Evolutionary conservation across 148 eudicot genomes (phyloP).

Genomic region (Tetragonia tetragonoides): DNA sequence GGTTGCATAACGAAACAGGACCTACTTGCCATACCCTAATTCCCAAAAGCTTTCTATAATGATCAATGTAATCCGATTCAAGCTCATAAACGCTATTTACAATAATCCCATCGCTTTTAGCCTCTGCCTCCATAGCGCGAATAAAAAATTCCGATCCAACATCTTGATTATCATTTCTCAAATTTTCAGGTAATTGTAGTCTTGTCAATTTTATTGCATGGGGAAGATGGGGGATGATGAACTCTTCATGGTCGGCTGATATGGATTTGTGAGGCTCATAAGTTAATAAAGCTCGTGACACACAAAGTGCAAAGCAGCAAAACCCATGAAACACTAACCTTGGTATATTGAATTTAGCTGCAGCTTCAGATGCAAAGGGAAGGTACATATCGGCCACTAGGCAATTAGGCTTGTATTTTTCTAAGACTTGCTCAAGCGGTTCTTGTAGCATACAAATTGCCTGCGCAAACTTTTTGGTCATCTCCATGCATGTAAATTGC

Average conservation of each 20-base stretch:
- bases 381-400: conserved; percentile 35
- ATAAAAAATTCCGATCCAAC: neutral
- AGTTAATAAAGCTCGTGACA: neutral
- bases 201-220: conserved; percentile 22
- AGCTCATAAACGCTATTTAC: conserved; percentile 35
- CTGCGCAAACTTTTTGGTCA: conserved; percentile 6
- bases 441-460: conserved; percentile 20
- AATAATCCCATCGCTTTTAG: conserved; percentile 31
- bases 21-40: conserved; percentile 35
- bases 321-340: conserved; percentile 31
- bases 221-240: conserved; percentile 35
- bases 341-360: conserved; percentile 33
- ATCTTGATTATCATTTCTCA: neutral
- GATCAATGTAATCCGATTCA: conserved; percentile 24
- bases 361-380: conserved; percentile 32
- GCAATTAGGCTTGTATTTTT: conserved; percentile 26
- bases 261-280: conserved; percentile 27
- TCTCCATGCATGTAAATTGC: conserved; percentile 6
- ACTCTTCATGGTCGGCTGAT: conserved; percentile 22
- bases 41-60: conserved; percentile 22
- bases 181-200: conserved; percentile 15
- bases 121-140: conserved; percentile 23
- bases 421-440: conserved; percentile 28
- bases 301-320: conserved; percentile 23
- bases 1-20: conserved; percentile 33